Percentiles rank a stretch among this genome's conserved stretches.
Conservation (phyloP, 2,329 filamentous ascomycete genomes). For the Bipolaris zeicola region DNA sequence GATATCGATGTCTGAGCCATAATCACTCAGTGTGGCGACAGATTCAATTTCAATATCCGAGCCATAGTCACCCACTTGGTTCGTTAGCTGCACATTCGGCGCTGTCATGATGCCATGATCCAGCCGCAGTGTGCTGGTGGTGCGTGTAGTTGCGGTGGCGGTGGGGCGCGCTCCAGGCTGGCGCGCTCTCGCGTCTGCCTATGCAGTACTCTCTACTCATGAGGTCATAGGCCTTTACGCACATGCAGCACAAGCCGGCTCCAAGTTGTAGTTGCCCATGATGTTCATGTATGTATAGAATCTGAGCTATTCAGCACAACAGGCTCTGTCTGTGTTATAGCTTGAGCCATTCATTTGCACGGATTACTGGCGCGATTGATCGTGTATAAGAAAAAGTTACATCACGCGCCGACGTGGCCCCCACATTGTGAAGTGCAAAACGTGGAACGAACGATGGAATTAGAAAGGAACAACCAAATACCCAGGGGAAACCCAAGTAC, state of each 20-base stretch:
- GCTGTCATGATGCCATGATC: conserved; percentile 37
- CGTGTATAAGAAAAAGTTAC: not conserved
- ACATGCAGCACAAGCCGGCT: conserved; percentile 1
- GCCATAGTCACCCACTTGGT: conserved; percentile 62
- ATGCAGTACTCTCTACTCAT: conserved; percentile 5
- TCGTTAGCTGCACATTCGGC: conserved; percentile 15
- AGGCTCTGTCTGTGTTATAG: not conserved
- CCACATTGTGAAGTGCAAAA: not conserved
- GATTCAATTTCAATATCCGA: conserved; percentile 63
- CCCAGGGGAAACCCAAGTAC: not conserved
- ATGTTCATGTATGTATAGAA: not conserved
- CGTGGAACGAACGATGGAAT: not conserved
- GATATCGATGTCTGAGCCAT: conserved; percentile 68
- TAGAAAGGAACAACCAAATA: not conserved
- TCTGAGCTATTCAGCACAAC: not conserved
- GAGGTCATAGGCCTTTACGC: conserved; percentile 18
- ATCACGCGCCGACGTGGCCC: not conserved
- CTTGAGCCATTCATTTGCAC: not conserved
- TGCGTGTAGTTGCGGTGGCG: conserved; percentile 9
- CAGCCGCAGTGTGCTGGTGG: conserved; percentile 4
- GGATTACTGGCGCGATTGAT: not conserved
- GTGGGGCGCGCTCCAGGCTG: conserved; percentile 16
- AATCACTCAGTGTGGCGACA: conserved; percentile 57
- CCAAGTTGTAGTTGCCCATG: not conserved
- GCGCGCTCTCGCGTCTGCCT: conserved; percentile 19